Base-by-base conservation (phyloP, 306 rosid genomes). In the Betula pendula region DNA sequence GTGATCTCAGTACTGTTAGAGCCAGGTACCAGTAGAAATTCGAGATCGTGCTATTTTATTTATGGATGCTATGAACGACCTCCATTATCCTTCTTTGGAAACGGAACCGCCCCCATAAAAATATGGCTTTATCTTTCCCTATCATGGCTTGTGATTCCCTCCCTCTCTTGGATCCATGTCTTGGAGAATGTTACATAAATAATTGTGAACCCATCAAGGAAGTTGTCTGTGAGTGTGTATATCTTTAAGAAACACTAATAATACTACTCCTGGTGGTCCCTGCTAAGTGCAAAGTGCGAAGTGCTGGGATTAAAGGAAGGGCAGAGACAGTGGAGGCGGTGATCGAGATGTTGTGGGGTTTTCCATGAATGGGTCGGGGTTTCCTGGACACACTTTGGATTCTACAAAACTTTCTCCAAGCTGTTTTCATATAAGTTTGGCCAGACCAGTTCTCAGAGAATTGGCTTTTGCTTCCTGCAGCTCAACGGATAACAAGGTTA, bases 311-410 rank as follows among this genome's bases (percentile, higher is more conserved):
- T 82, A 52, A 62, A 48, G 81, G 83, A 56, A 79, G 38, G 70
- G 74, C 79, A 69, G 58, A 43, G 85, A 78, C 80, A 71, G 58
- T 66, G 65, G 58, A 68, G 81, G 22, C 63, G 74, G 75, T 80
- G 83, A 83, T 83, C 88, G 72, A 86, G 77, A 79, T 72, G 76
- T 73, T 71, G 42, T 72, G 75, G 77, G 44, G 16, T 75, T 78
- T 68, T 80, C 72, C 78, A 67, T 49, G 80, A 68, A 60, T 84
- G 70, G 75, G 74, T 71, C 49, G 58, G 66, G 71, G 50, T 79
- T 70, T 38, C 62, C 68, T 65, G 80, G 67, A 19, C 75, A 74
- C 59, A 48, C 13, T 84, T 68, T 42, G 69, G 83, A 74, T 74
- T 84, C 82, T 81, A 78, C 5, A 59, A 59, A 59, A 35, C 58